Percentiles rank a stretch among this genome's conserved stretches.
Evolutionary conservation across 768 basidiomycete species (phyloP).

Genomic region (Suillus subaureus): DNA sequence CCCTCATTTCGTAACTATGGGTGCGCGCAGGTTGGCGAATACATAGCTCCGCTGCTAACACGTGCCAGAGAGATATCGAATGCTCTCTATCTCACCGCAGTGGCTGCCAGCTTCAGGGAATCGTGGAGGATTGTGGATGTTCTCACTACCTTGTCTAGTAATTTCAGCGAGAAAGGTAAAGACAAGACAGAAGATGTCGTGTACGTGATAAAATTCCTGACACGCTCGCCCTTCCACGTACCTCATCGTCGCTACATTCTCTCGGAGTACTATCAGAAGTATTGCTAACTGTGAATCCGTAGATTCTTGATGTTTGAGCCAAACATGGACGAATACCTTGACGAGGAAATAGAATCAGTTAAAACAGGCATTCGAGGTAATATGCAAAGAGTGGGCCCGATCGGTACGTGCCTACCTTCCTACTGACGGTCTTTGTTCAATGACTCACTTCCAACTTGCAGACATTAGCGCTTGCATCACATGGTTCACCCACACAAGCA

Average conservation of each 20-base stretch:
- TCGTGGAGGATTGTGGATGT: conserved; percentile 84
- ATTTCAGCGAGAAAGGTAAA: conserved; percentile 9
- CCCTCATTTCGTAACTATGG: conserved; percentile 7
- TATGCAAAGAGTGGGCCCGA: conserved; percentile 80
- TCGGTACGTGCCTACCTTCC: conserved; percentile 47
- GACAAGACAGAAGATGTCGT: conserved; percentile 75
- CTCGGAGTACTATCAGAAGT: conserved; percentile 1
- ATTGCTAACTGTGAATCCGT: conserved; percentile 9
- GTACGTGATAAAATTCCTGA: conserved; percentile 44
- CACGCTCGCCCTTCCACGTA: conserved; percentile 15
- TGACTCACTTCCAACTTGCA: background rate
- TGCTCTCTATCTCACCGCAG: conserved; percentile 76
- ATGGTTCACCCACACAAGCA: conserved; percentile 4
- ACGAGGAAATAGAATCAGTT: conserved; percentile 88
- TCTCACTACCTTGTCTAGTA: conserved; percentile 57
- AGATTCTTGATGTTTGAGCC: conserved; percentile 95
- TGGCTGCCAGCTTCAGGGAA: conserved; percentile 89
- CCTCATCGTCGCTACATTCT: conserved; percentile 11
- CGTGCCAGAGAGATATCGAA: conserved; percentile 76
- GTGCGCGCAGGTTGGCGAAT: conserved; percentile 73
- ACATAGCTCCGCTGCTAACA: conserved; percentile 74
- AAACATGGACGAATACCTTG: conserved; percentile 97
- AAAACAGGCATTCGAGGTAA: conserved; percentile 70
- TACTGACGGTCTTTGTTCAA: conserved; percentile 3
- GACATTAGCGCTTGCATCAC: conserved; percentile 7